Conservation (phyloP, 805 yeast genomes). For the Candida verbasci region DNA sequence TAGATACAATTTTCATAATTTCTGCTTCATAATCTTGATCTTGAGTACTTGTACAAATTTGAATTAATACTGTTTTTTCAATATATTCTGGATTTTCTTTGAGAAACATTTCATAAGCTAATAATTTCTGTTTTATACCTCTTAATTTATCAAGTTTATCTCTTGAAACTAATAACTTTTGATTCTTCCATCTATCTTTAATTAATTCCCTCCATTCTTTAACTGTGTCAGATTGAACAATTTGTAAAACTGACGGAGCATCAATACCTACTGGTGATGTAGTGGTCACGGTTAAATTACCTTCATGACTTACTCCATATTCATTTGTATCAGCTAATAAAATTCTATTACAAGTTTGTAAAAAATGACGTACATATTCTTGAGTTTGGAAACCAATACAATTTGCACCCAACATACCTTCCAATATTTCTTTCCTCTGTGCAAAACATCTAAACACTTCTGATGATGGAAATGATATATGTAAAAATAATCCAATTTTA, state of each 20-base stretch:
- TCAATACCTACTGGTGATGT: constrained; percentile 79
- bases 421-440: constrained; percentile 68
- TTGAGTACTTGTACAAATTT: constrained; percentile 59
- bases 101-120: constrained; percentile 81
- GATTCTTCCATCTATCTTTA: constrained; percentile 71
- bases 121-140: constrained; percentile 81
- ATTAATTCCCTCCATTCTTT: constrained; percentile 64
- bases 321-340: constrained; percentile 77
- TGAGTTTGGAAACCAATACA: constrained; percentile 85
- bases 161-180: constrained; percentile 73
- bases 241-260: constrained; percentile 48
- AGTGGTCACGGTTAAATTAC: constrained; percentile 51
- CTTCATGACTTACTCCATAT: constrained; percentile 55
- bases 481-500: constrained; percentile 86
- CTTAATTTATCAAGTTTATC: constrained; percentile 86
- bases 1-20: constrained; percentile 69
- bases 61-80: constrained; percentile 69
- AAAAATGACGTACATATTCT: constrained; percentile 90
- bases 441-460: constrained; percentile 95
- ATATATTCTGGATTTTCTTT: constrained; percentile 66
- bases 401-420: constrained; percentile 87
- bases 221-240: constrained; percentile 48
- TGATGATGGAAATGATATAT: constrained; percentile 91
- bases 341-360: constrained; percentile 83
- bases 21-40: constrained; percentile 70